Evolutionary conservation across 352 stramenopile genomes (phyloP), one percentile per base, ranked within the genome.

Genomic region (Pythium grandisporangium): DNA sequence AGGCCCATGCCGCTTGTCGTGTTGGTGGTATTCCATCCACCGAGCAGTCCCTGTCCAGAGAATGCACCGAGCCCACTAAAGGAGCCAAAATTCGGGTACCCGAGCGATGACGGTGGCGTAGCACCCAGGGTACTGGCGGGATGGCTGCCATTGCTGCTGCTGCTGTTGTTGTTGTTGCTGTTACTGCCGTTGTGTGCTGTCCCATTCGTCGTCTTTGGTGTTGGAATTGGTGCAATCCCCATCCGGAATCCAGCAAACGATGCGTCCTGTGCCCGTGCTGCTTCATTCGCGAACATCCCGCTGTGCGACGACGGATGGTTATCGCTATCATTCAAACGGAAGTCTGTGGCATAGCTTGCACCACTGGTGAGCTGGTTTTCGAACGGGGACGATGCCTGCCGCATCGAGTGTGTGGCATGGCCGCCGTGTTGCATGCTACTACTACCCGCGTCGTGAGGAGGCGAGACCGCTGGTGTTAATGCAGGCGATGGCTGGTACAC

Each of bases 401-500:
- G 47, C 37, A 4, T 37, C 32, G 22, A 33, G 37, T n/a, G 30
- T 36, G 13, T 52, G 42, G n/a, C n/a, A n/a, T n/a, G n/a, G n/a
- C n/a, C n/a, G n/a, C n/a, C n/a, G n/a, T n/a, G n/a, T n/a, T n/a
- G n/a, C n/a, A n/a, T n/a, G n/a, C n/a, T n/a, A n/a, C n/a, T n/a
- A n/a, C n/a, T n/a, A n/a, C n/a, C n/a, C n/a, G n/a, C n/a, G n/a
- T n/a, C n/a, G n/a, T n/a, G n/a, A n/a, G n/a, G n/a, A n/a, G n/a
- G n/a, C n/a, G n/a, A n/a, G n/a, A n/a, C n/a, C 13, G 50, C 51
- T 23, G 42, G 51, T 25, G 36, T 53, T 23, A 80, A 35, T 4
- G 51, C 59, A 17, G 68, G 59, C 6, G 71, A 77, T 14, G 78
- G 78, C 50, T 81, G 71, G 54, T 79, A 92, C 19, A 92, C 73